Evolutionary conservation across 164 flowering plant species (phyloP).

Genomic region (Vitis vinifera): ASM3070453v1 NC_081823.1:22794501-22795000

Average conservation of each 20-base stretch:
- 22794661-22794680: conserved; percentile 71
- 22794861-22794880: too few relatives aligned
- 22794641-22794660: conserved; percentile 81
- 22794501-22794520: conserved; percentile 58
- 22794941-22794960: conserved; percentile 83
- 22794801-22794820: too few relatives aligned
- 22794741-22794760: too few relatives aligned
- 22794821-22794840: too few relatives aligned
- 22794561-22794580: conserved; percentile 79
- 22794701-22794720: conserved; percentile 26
- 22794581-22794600: conserved; percentile 84
- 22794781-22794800: too few relatives aligned
- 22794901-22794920: conserved; percentile 60
- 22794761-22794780: too few relatives aligned
- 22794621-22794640: conserved; percentile 92
- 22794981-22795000: conserved; percentile 92
- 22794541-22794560: conserved; percentile 74
- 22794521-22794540: conserved; percentile 74
- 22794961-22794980: conserved; percentile 96
- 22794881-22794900: too few relatives aligned
- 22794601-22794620: conserved; percentile 80
- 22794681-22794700: conserved; percentile 61
- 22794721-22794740: too few relatives aligned
- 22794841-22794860: too few relatives aligned
- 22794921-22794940: conserved; percentile 98